Percentiles rank a stretch among this genome's conserved stretches.
phyloP scores from a whole-genome alignment of 495 filamentous ascomycete species.

The Aspergillus baeticus region DNA sequence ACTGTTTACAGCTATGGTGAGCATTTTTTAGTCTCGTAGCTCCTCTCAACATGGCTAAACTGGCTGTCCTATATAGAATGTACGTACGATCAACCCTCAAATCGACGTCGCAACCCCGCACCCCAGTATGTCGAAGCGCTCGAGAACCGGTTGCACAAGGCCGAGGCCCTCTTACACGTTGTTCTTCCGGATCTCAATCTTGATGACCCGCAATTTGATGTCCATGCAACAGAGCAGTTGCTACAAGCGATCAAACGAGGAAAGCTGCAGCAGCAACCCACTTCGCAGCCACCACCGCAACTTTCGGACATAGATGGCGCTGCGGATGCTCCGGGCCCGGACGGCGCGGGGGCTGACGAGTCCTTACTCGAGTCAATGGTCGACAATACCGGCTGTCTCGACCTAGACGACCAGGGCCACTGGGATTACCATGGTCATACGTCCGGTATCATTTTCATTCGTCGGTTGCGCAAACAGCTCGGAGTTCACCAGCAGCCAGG shows the following conservation, averaged over 20 bases:
- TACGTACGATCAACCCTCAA: constrained; percentile 97
- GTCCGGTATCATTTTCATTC: constrained; percentile 84
- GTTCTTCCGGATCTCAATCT: constrained; percentile 86
- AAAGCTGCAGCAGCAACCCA: constrained; percentile 15
- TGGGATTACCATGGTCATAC: constrained; percentile 96
- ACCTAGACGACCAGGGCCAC: constrained; percentile 86
- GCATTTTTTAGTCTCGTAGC: constrained; percentile 18
- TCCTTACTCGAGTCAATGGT: constrained; percentile 93
- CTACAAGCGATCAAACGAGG: constrained; percentile 28
- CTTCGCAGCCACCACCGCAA: constrained; percentile 4
- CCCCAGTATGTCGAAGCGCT: constrained; percentile 94
- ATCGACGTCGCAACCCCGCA: constrained; percentile 88
- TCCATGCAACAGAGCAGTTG: constrained; percentile 55
- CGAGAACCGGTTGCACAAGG: constrained; percentile 79
- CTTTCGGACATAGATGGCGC: constrained; percentile 10
- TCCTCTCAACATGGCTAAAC: constrained; percentile 3
- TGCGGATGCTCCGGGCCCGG: constrained; percentile 19
- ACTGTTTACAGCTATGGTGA: constrained; percentile 98
- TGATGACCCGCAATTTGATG: constrained; percentile 77
- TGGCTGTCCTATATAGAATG: constrained; percentile 64
- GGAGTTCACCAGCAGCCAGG: constrained; percentile 43
- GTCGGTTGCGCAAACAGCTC: constrained; percentile 77
- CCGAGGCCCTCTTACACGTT: constrained; percentile 73
- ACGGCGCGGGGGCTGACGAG: constrained; percentile 54
- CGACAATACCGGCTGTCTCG: constrained; percentile 80